Evolutionary conservation across 805 yeast species (phyloP).

Genomic region (Teunomyces cretensis): DNA sequence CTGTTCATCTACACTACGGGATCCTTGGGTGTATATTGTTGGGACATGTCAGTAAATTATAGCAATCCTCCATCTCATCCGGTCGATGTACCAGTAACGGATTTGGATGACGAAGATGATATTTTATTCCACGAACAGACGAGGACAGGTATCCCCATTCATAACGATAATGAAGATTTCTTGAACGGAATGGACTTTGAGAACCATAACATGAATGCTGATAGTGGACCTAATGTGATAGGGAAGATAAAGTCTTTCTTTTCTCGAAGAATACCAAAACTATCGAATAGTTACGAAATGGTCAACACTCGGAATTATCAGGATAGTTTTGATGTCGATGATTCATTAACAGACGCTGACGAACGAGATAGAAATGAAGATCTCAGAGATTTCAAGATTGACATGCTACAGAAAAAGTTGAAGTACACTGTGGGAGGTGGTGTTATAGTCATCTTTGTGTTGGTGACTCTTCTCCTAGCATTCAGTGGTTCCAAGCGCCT

Average conservation of each 20-base stretch:
- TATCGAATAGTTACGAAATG: slow-evolving; percentile 12
- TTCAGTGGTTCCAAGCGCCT: background rate
- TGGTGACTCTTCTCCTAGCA: background rate
- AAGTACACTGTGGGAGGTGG: slow-evolving; percentile 9
- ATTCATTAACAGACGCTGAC: background rate
- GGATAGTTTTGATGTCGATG: slow-evolving; percentile 7
- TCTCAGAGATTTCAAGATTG: slow-evolving; percentile 25
- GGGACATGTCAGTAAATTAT: slow-evolving; percentile 7
- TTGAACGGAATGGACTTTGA: slow-evolving; percentile 27
- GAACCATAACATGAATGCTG: background rate
- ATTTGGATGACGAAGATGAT: slow-evolving; percentile 50
- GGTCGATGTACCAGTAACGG: slow-evolving; percentile 56
- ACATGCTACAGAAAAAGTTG: slow-evolving; percentile 22
- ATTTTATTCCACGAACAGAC: slow-evolving; percentile 20
- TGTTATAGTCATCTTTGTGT: slow-evolving; percentile 7
- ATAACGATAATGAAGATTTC: slow-evolving; percentile 9
- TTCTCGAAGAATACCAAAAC: background rate
- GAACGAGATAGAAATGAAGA: slow-evolving; percentile 4
- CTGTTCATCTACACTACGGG: too few species aligned
- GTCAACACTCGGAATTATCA: background rate
- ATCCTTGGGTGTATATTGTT: too few species aligned
- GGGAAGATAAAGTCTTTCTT: slow-evolving; percentile 7
- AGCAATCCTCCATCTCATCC: slow-evolving; percentile 23
- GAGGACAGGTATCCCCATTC: slow-evolving; percentile 1
- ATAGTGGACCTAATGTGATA: background rate